Base-by-base conservation (phyloP, 73 alveolate genomes). In the Paramecium sexaurelia region DNA sequence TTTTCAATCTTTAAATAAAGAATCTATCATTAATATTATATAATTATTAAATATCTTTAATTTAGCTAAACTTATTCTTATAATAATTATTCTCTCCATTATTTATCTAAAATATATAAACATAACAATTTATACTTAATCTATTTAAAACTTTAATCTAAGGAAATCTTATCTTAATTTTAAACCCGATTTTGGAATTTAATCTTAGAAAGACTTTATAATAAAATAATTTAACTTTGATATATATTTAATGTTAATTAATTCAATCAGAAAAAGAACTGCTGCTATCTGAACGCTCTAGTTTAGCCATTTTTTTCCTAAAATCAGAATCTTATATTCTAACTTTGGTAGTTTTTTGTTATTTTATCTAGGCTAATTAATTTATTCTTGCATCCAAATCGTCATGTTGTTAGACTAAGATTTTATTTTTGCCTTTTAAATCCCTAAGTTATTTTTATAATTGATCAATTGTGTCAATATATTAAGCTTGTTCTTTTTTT, bases 211-310 rank as follows among this genome's bases (percentile, higher is more conserved):
- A n/a, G n/a, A n/a, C n/a, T n/a, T n/a, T n/a, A n/a, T n/a, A n/a
- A n/a, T n/a, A n/a, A n/a, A n/a, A n/a, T n/a, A n/a, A n/a, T n/a
- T n/a, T n/a, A n/a, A n/a, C n/a, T n/a, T n/a, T n/a, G n/a, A n/a
- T n/a, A n/a, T n/a, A n/a, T n/a, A 39, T 43, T 43, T 68, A 7
- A 0, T 68, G 41, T 13, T 78, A 41, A 39, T 40, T 41, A 41
- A 41, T 19, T 78, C 90, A 78, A 40, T 78, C 90, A 24, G 90
- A 78, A 29, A 78, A 43, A 7, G 90, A 78, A 41, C 90, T 78
- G 45, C 90, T 78, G 24, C 90, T 78, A 39, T 40, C 68, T 0
- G 73, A 78, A 7, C 20, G 36, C 5, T 78, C 90, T 5, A 78
- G 29, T 13, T 78, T 41, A 22, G 27, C 27, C 45, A 78, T 40